Evolutionary conservation across 345 rosid species (phyloP).

Genomic region (Psidium friedrichsthalianum): DNA sequence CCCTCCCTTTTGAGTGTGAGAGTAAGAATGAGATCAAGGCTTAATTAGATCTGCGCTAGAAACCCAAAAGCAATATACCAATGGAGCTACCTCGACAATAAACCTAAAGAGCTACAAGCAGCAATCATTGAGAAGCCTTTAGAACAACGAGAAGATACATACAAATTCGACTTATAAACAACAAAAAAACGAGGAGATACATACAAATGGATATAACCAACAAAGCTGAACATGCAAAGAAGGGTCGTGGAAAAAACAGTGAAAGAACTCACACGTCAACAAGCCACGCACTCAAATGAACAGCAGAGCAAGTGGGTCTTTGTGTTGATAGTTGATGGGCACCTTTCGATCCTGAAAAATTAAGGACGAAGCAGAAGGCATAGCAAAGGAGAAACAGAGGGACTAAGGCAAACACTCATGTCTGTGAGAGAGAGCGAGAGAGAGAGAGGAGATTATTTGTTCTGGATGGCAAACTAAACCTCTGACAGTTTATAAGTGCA

Average conservation of each 20-base stretch:
- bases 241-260: neutral
- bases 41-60: neutral
- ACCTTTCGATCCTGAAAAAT: neutral
- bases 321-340: neutral
- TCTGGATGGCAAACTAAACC: neutral
- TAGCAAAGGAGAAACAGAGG: neutral
- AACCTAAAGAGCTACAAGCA: neutral
- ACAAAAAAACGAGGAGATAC: neutral
- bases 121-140: neutral
- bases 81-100: neutral
- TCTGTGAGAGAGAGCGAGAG: neutral
- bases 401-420: neutral
- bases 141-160: neutral
- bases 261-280: neutral
- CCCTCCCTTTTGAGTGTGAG: too few species aligned
- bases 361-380: neutral
- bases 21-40: too few species aligned
- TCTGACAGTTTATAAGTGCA: neutral
- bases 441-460: neutral
- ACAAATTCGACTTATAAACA: neutral
- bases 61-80: neutral
- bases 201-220: neutral
- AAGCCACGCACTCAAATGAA: neutral
- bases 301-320: neutral
- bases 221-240: neutral